A percentile compares a stretch with the other conserved stretches of the same genome.
These are phyloP conservation scores for Sporothrix curviconia DNA, from an alignment of 2,329 filamentous ascomycete genomes.

Conservation along the genomic window DNA sequence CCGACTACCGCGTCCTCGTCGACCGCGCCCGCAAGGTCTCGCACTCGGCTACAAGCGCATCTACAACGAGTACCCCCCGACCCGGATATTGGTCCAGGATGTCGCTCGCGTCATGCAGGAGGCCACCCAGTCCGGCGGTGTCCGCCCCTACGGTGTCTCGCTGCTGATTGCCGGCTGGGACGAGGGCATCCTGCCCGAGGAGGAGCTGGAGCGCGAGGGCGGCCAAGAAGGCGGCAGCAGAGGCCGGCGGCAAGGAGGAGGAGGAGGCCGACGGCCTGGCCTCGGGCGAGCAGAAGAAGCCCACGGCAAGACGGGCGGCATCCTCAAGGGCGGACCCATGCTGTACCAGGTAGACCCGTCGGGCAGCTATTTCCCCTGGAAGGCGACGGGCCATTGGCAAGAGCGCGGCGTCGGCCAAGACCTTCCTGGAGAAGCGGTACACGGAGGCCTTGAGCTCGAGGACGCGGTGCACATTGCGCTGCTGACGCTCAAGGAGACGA, in stretches of 20 bases:
- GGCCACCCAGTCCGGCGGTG: constrained; percentile 95
- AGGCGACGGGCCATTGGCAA: constrained; percentile 98
- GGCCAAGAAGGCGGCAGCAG: constrained; percentile 38
- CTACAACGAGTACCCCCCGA: constrained; percentile 99
- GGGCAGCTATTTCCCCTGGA: constrained; percentile 98
- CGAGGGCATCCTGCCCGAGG: constrained; percentile 86
- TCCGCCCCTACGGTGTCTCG: constrained; percentile 93
- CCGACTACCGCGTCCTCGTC: constrained; percentile 94
- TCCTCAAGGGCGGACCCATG: constrained; percentile 92
- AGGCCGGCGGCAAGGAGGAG: constrained; percentile 35
- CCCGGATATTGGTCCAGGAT: constrained; percentile 97
- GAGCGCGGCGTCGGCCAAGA: constrained; percentile 96
- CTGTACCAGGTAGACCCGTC: constrained; percentile 99
- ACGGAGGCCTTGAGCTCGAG: constrained; percentile 92
- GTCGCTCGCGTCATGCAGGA: constrained; percentile 98
- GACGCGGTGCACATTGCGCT: constrained; percentile 98
- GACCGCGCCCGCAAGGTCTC: constrained; percentile 98
- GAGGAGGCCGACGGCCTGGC: constrained; percentile 22
- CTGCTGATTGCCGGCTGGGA: constrained; percentile 96
- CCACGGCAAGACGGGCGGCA: constrained; percentile 83
- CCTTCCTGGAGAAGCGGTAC: constrained; percentile 98
- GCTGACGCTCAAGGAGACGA: constrained; percentile 96
- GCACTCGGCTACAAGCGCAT: constrained; percentile 98
- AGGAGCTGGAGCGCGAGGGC: constrained; percentile 52
- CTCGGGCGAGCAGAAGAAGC: constrained; percentile 62